Percentiles rank a stretch among this genome's conserved stretches.
These are phyloP conservation scores for Akanthomyces dipterigenus DNA, from an alignment of 2,329 filamentous ascomycete genomes.

Conservation along the genomic window DNA sequence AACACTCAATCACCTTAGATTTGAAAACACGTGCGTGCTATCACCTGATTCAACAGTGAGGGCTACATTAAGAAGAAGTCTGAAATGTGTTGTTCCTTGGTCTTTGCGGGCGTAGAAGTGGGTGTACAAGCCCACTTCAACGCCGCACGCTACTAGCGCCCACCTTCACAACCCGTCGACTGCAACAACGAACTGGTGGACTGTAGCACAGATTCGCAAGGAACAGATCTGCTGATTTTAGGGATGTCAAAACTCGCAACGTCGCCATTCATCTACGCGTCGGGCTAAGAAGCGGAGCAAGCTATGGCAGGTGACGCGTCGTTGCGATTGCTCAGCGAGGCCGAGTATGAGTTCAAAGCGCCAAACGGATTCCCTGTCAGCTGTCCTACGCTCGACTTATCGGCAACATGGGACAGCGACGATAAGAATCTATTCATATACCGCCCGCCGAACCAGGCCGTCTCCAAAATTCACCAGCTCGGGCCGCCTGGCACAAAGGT, in stretches of 20 bases:
- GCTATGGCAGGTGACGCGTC: constrained; percentile 24
- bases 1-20: background rate
- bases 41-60: background rate
- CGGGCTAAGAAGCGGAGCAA: background rate
- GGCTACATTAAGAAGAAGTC: too few relatives aligned
- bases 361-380: constrained; percentile 58
- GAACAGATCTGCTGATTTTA: background rate
- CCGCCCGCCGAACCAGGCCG: constrained; percentile 66
- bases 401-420: constrained; percentile 61
- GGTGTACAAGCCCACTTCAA: background rate
- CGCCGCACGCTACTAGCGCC: background rate
- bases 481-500: constrained; percentile 32
- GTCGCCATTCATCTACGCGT: background rate
- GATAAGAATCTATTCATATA: constrained; percentile 68
- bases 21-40: background rate
- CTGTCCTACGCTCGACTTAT: constrained; percentile 79
- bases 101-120: background rate
- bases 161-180: background rate
- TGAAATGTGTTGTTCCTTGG: background rate
- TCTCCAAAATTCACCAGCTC: constrained; percentile 45
- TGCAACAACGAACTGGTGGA: background rate
- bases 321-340: constrained; percentile 49
- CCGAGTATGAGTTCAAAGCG: constrained; percentile 48
- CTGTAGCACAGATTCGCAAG: background rate
- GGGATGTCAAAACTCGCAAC: background rate